These are phyloP conservation scores for Straminergon stramineum DNA, from an alignment of 225 moss, liverwort and hornwort species.

Conservation along the genomic window DNA sequence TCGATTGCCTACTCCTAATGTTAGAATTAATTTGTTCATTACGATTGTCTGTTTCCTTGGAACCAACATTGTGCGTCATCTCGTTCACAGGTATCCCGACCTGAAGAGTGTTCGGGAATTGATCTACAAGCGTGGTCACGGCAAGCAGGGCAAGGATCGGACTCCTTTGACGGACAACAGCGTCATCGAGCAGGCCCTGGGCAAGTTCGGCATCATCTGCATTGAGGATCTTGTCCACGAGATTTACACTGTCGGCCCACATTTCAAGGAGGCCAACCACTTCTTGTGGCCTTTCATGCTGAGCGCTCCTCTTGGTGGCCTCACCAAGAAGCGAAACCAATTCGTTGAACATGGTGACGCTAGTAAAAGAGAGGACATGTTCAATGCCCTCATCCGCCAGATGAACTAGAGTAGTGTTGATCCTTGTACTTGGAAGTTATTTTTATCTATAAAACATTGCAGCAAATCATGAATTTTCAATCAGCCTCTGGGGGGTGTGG, in stretches of 20 bases:
- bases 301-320: slow-evolving; percentile 23
- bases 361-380: slow-evolving; percentile 10
- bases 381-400: slow-evolving; percentile 21
- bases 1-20: not conserved
- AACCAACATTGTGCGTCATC: not conserved
- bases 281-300: slow-evolving; percentile 28
- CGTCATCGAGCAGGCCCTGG: slow-evolving; percentile 46
- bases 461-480: not conserved
- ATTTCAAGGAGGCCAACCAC: slow-evolving; percentile 30
- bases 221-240: slow-evolving; percentile 39
- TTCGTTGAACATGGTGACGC: slow-evolving; percentile 10
- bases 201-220: slow-evolving; percentile 24
- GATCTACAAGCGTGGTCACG: slow-evolving; percentile 64
- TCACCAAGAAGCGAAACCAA: slow-evolving; percentile 2
- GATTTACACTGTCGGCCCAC: slow-evolving; percentile 20
- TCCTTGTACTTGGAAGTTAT: not conserved
- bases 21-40: not conserved
- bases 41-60: not conserved
- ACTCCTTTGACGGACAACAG: slow-evolving; percentile 54
- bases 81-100: slow-evolving; percentile 37
- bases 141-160: slow-evolving; percentile 38
- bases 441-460: not conserved
- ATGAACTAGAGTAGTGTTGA: slow-evolving; percentile 12
- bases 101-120: slow-evolving; percentile 65
- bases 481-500: not conserved